Evolutionary conservation across 1,284 basidiomycete species (phyloP), one percentile per base, ranked within the genome.

Genomic region (Malassezia yamatoensis): DNA sequence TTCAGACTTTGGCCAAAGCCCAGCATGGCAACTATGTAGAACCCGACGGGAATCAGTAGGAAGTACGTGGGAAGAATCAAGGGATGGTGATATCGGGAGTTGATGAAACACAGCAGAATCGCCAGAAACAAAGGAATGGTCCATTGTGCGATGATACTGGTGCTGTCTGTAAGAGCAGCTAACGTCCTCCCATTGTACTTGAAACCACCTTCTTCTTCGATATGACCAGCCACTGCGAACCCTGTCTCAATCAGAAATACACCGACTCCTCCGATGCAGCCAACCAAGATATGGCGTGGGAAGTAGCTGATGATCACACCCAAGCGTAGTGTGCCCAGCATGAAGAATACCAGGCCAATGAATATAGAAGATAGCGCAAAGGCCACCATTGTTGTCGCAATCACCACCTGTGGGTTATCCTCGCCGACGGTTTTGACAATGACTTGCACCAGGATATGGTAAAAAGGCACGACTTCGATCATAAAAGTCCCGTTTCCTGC

Each of bases 221-320:
- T 79, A 3, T 87, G 83, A 24, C 87, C 83, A 63, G 85, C 84
- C 24, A 96, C 88, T 21, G 88, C 84, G 36, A 96, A 57, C 1
- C 72, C 72, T 0, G 72, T 74, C 54, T 72, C 70, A 55, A 74
- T 61, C 39, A 98, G 79, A 76, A 98, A 98, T 13, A 87, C 83
- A 12, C 93, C 93, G 21, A 98, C 89, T 21, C 93, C 93, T 11
- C 93, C 93, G 42, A 98, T 96, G 70, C 90, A 93, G 1, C 85
- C 86, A 38, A 74, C 70, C 24, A 74, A 55, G 70, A 96, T 96
- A 74, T 96, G 91, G 8, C 93, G 81, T 11, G 93, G 93, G 77
- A 98, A 96, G 78, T 96, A 98, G 0, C 91, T 90, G 53, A 96
- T 86, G 33, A 96, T 77, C 5, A 83, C 80, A 5, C 93, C 93